These are phyloP conservation scores for Carpinus fangiana DNA, from an alignment of 306 rosid genomes.

Conservation along the genomic window DNA sequence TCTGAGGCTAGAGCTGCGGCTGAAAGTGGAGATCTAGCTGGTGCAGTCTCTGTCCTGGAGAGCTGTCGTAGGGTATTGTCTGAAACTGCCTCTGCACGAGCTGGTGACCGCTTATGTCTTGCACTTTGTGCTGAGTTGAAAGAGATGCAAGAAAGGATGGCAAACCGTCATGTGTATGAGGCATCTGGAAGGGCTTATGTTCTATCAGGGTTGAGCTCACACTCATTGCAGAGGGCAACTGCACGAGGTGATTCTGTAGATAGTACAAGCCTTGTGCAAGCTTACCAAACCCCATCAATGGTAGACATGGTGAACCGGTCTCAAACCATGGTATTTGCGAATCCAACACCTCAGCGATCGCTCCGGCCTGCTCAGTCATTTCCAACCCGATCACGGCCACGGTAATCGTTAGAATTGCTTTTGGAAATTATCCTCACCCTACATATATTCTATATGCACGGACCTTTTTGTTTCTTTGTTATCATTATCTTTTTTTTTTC, in stretches of 20 bases:
- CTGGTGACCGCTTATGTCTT: conserved; percentile 61
- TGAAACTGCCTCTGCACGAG: conserved; percentile 61
- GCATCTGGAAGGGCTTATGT: conserved; percentile 89
- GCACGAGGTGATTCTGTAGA: conserved; percentile 89
- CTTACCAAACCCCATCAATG: conserved; percentile 88
- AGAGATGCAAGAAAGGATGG: conserved; percentile 97
- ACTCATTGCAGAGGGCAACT: conserved; percentile 93
- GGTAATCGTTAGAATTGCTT: conserved; percentile 14
- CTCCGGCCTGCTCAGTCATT: conserved; percentile 49
- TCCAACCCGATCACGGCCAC: conserved; percentile 35
- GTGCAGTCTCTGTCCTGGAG: conserved; percentile 70
- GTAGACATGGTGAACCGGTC: conserved; percentile 84
- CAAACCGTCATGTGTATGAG: conserved; percentile 67
- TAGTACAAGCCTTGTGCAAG: conserved; percentile 59
- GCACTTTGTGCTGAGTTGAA: conserved; percentile 72
- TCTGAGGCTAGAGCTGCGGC: conserved; percentile 74
- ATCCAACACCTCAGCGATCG: conserved; percentile 37
- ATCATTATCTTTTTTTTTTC: neutral
- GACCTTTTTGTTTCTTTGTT: conserved; percentile 30
- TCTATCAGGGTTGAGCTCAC: conserved; percentile 86
- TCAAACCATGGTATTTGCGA: conserved; percentile 56
- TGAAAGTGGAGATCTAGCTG: conserved; percentile 63
- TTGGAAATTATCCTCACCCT: conserved; percentile 31
- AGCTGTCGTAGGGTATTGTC: conserved; percentile 50
- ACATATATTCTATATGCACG: conserved; percentile 19